Evolutionary conservation across 495 filamentous ascomycete genomes (phyloP).

Genomic region (Lophiostoma macrostomum): DNA sequence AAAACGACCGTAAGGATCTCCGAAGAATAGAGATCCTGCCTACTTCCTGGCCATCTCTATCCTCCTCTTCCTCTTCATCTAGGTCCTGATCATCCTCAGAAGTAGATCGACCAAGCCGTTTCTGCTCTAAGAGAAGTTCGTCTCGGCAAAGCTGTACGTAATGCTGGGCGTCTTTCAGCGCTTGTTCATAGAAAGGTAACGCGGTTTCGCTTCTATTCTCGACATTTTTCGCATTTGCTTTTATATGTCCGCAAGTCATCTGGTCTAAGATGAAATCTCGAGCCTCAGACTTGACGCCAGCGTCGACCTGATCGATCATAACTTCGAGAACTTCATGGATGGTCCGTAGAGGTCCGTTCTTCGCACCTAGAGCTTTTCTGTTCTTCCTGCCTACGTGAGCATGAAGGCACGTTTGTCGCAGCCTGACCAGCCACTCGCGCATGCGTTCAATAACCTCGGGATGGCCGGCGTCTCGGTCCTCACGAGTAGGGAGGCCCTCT

Average conservation of each 20-base stretch:
- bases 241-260: slow-evolving; percentile 67
- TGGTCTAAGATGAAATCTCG: slow-evolving; percentile 59
- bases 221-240: slow-evolving; percentile 58
- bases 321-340: slow-evolving; percentile 78
- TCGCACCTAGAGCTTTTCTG: slow-evolving; percentile 62
- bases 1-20: slow-evolving; percentile 63
- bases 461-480: slow-evolving; percentile 63
- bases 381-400: slow-evolving; percentile 70
- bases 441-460: slow-evolving; percentile 58
- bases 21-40: slow-evolving; percentile 56
- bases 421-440: slow-evolving; percentile 63
- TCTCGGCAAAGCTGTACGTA: slow-evolving; percentile 64
- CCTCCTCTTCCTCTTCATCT: slow-evolving; percentile 43
- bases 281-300: slow-evolving; percentile 61
- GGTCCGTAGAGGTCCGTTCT: slow-evolving; percentile 66
- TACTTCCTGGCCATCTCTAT: slow-evolving; percentile 48
- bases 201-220: slow-evolving; percentile 51
- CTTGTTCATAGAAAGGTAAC: slow-evolving; percentile 62
- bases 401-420: slow-evolving; percentile 86
- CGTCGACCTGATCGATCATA: slow-evolving; percentile 82
- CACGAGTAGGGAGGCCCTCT: slow-evolving; percentile 57
- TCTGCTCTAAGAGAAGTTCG: slow-evolving; percentile 53
- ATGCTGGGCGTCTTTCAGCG: slow-evolving; percentile 50
- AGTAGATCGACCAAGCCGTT: background rate
- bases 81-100: slow-evolving; percentile 33